phyloP scores from a whole-genome alignment of 73 alveolate genomes.

The Breviolum minutum region DNA sequence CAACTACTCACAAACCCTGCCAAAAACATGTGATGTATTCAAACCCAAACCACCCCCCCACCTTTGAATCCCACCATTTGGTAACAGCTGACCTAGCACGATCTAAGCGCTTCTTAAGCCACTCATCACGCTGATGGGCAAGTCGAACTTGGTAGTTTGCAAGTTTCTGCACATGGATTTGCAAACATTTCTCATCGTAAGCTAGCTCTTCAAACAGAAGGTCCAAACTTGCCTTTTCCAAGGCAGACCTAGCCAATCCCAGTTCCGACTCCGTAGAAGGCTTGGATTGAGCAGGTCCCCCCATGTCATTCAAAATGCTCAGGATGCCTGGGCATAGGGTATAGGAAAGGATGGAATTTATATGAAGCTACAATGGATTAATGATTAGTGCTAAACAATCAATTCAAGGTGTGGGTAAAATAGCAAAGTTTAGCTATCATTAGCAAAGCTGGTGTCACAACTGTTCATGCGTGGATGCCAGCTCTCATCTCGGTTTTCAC shows the following conservation, averaged over 20 bases:
- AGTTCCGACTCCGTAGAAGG: background rate
- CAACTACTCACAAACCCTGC: too few species aligned
- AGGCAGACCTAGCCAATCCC: background rate
- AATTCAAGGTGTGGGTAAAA: background rate
- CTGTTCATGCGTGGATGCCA: constrained; percentile 12
- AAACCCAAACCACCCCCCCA: background rate
- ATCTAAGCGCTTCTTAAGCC: background rate
- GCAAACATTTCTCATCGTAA: background rate
- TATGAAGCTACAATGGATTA: background rate
- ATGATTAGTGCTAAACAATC: background rate
- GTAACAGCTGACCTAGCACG: background rate
- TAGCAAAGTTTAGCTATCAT: background rate
- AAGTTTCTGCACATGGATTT: background rate
- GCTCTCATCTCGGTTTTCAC: background rate
- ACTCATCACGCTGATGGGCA: background rate
- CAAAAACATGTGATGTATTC: background rate
- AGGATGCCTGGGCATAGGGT: background rate
- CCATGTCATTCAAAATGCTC: background rate
- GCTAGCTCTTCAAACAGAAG: background rate
- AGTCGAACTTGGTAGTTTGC: background rate
- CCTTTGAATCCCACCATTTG: background rate
- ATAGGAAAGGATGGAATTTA: background rate
- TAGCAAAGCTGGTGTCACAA: background rate
- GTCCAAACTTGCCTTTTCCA: background rate
- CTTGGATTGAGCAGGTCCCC: background rate